These are phyloP conservation scores for Eimeria zaria DNA, from an alignment of 169 alveolate species.

Conservation along the genomic window DNA sequence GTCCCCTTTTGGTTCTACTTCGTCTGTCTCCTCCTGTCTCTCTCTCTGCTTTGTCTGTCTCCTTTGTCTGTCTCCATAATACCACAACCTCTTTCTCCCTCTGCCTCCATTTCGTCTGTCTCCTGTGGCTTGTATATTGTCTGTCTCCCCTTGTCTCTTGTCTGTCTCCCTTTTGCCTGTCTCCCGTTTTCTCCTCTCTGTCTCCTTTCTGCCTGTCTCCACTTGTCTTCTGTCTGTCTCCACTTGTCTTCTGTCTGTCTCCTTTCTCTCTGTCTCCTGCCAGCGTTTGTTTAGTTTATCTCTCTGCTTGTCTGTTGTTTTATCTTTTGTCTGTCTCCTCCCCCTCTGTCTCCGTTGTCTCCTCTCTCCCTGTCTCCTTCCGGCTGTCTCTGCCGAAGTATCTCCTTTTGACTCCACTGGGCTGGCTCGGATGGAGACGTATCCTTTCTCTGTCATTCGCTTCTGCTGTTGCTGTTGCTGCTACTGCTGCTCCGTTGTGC, in stretches of 20 bases:
- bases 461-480: no score
- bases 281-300: background rate
- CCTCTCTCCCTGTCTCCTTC: no score
- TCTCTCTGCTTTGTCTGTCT: background rate
- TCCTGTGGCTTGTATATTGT: no score
- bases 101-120: no score
- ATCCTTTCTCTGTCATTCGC: no score
- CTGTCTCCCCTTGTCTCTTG: background rate
- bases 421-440: no score
- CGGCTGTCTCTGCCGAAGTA: no score
- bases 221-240: background rate
- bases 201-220: background rate
- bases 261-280: background rate
- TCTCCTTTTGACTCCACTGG: no score
- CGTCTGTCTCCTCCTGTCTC: background rate
- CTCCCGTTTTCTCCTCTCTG: background rate
- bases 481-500: background rate
- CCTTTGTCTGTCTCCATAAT: no score
- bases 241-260: background rate
- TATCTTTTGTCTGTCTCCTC: background rate
- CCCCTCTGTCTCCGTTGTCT: no score
- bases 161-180: slow-evolving; percentile 19
- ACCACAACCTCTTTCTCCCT: no score
- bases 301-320: background rate
- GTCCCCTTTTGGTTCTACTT: slow-evolving; percentile 18